phyloP scores from a whole-genome alignment of 768 basidiomycete genomes.

The Coprinellus micaceus region DNA sequence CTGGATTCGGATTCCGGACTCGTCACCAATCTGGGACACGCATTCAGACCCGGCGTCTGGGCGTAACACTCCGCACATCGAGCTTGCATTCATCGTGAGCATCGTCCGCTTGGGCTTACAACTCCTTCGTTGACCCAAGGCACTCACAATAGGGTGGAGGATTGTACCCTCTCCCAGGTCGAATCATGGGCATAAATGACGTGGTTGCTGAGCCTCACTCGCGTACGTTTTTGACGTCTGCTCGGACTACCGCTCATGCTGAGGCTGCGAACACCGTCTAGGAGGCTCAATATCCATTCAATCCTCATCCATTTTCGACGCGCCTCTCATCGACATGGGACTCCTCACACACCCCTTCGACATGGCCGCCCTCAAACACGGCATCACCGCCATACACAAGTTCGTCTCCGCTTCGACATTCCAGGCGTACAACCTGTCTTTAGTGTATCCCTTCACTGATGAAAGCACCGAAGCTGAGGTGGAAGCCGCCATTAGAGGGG shows the following conservation, averaged over 20 bases:
- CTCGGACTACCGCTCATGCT: background rate
- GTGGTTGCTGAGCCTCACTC: constrained; percentile 6
- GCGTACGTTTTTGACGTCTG: background rate
- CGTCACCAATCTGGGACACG: constrained; percentile 14
- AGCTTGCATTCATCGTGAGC: background rate
- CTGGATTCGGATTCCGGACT: constrained; percentile 30
- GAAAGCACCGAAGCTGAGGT: constrained; percentile 3
- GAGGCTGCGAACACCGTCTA: background rate
- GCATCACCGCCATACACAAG: constrained; percentile 13
- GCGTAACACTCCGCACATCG: constrained; percentile 16
- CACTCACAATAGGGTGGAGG: background rate
- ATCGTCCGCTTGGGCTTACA: too few relatives aligned
- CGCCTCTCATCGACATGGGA: constrained; percentile 24
- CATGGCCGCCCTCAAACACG: constrained; percentile 18
- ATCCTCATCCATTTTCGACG: constrained; percentile 16
- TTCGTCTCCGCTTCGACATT: constrained; percentile 18
- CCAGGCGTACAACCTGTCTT: constrained; percentile 15
- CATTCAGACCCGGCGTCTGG: constrained; percentile 18
- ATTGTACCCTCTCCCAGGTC: constrained; percentile 4
- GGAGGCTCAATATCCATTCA: constrained; percentile 5
- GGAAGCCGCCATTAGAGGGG: background rate
- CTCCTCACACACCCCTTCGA: constrained; percentile 21
- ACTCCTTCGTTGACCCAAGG: background rate
- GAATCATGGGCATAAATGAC: background rate
- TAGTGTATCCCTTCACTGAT: constrained; percentile 3